phyloP scores from a whole-genome alignment of 163 green algal species.

The Chlamydomonas reinhardtii region DNA sequence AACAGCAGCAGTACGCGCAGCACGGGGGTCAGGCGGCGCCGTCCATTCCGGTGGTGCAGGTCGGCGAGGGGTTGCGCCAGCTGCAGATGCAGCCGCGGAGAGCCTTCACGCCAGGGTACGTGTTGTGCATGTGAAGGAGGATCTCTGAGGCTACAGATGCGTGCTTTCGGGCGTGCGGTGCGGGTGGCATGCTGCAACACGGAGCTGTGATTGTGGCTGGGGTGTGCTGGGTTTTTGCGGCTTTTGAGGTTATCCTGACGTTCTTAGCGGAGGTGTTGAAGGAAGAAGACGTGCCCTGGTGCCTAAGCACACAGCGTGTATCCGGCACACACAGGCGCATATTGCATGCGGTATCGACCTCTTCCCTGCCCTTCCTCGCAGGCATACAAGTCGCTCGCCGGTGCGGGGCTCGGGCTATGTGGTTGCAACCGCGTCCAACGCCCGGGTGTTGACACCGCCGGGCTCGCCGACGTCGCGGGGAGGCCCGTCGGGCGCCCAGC shows the following conservation, averaged over 20 bases:
- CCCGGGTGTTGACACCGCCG: not conserved
- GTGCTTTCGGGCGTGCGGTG: not conserved
- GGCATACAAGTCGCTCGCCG: conserved; percentile 20
- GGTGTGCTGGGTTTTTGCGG: not conserved
- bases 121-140: not conserved
- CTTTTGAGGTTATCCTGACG: no score
- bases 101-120: conserved; percentile 27
- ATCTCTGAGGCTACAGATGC: not conserved
- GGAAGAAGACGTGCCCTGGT: not conserved
- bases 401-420: conserved; percentile 37
- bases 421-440: not conserved
- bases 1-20: not conserved
- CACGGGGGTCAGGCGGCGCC: not conserved
- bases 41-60: not conserved
- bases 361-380: not conserved
- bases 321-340: no score
- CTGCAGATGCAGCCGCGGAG: not conserved
- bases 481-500: not conserved
- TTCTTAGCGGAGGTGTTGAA: not conserved
- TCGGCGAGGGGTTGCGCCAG: conserved; percentile 30
- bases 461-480: not conserved
- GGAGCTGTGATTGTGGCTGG: not conserved
- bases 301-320: not conserved
- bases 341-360: no score
- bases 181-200: no score